These are phyloP conservation scores for Colletotrichum limetticola DNA, from an alignment of 2,329 filamentous ascomycete genomes.

Conservation along the genomic window DNA sequence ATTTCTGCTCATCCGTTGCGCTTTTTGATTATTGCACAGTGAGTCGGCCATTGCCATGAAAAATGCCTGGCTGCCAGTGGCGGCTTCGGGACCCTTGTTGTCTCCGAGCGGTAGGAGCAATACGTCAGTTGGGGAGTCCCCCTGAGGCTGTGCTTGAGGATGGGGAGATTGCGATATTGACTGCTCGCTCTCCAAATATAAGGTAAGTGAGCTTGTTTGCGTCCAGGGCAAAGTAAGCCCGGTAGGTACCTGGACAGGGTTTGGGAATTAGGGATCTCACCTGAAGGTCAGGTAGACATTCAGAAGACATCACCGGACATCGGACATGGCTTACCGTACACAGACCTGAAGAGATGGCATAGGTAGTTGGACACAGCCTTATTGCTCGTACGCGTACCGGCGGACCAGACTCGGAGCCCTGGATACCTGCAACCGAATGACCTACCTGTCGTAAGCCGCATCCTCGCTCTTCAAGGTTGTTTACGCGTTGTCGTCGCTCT, in stretches of 20 bases:
- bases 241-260: neutral
- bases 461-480: neutral
- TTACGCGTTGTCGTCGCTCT: neutral
- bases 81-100: conserved; percentile 4
- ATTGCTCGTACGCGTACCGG: neutral
- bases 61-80: neutral
- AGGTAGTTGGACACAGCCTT: conserved; percentile 20
- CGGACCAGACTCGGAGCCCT: neutral
- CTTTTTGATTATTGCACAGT: neutral
- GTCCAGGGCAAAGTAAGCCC: neutral
- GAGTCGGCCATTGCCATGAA: neutral
- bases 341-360: neutral
- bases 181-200: neutral
- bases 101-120: neutral
- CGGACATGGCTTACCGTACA: conserved; percentile 5
- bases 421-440: neutral
- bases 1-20: neutral
- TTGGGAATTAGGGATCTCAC: neutral
- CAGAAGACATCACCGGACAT: neutral
- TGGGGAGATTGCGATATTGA: conserved; percentile 20
- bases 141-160: conserved; percentile 27
- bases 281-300: neutral
- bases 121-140: conserved; percentile 20
- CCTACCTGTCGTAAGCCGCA: neutral
- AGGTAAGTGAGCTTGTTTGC: neutral